Evolutionary conservation across 169 alveolate genomes (phyloP).

Genomic region (Babesia ovata): DNA sequence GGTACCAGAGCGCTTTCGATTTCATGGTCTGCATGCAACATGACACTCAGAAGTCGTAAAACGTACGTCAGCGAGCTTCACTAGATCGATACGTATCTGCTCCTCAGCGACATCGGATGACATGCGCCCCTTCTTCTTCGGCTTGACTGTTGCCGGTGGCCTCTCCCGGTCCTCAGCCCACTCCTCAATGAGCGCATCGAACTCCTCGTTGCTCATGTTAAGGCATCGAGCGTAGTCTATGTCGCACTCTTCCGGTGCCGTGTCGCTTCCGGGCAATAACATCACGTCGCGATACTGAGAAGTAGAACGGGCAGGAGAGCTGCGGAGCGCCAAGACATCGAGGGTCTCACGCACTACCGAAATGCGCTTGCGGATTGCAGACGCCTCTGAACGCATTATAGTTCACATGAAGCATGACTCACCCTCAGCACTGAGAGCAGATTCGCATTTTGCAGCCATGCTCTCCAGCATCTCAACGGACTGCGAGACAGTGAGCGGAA

Average conservation of each 20-base stretch:
- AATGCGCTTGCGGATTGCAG: slow-evolving; percentile 38
- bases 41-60: not conserved
- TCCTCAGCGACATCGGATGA: slow-evolving; percentile 37
- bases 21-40: slow-evolving; percentile 45
- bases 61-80: slow-evolving; percentile 63
- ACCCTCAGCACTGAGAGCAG: slow-evolving; percentile 51
- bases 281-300: slow-evolving; percentile 32
- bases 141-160: slow-evolving; percentile 6
- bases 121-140: not conserved
- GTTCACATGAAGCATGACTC: not conserved
- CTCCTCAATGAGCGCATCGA: slow-evolving; percentile 58
- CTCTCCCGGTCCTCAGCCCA: slow-evolving; percentile 66
- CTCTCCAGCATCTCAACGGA: slow-evolving; percentile 53
- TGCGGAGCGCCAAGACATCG: slow-evolving; percentile 18
- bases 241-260: not conserved
- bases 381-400: slow-evolving; percentile 3
- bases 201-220: slow-evolving; percentile 59
- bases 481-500: not conserved
- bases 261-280: not conserved
- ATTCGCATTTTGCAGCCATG: slow-evolving; percentile 46
- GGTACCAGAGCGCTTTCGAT: slow-evolving; percentile 66
- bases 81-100: slow-evolving; percentile 62
- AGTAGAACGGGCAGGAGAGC: not conserved
- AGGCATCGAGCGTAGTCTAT: slow-evolving; percentile 28
- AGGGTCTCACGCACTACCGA: slow-evolving; percentile 58